Evolutionary conservation across 441 rosid species (phyloP), one percentile per base, ranked within the genome.

Genomic region (Monsonia emarginata): DNA sequence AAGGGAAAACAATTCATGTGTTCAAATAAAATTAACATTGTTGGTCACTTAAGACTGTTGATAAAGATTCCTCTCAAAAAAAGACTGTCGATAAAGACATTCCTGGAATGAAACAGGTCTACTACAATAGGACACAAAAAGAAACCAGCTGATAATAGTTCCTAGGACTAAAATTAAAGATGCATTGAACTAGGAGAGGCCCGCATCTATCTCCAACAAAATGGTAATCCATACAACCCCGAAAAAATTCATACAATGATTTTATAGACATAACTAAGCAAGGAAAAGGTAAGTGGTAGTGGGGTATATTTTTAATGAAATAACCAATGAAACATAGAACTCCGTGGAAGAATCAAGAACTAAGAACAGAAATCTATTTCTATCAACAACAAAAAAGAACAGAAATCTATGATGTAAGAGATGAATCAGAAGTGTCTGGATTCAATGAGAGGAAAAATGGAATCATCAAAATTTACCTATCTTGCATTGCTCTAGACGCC

Each of bases 401-500:
- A 61, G 24, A 5, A 5, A 36, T 36, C 2, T 5, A 6, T 0
- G 3, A 36, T 0, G 11, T 14, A 42, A 9, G 18, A 42, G 18
- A 54, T 48, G 64, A 56, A 46, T 38, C 64, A 44, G 25, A 36
- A 42, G 61, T 5, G 44, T 27, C 21, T 72, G 62, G 26, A 50
- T 52, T 40, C 38, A 30, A 60, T 11, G 2, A 14, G 28, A 54
- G 2, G 14, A 40, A 64, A 24, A 25, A 32, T 63, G 34, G 61
- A 14, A 68, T 22, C 63, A 44, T 25, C 50, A 68, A 67, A 72
- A 66, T 89, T 81, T 81, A 90, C 98, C 98, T 83, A 82, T 93
- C 98, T 83, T 93, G 98, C 98, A 93, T 93, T 69, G 98, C 98
- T 79, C 63, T 93, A 69, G 98, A 93, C 32, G 96, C 98, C 75